Evolutionary conservation across 768 basidiomycete species (phyloP), one percentile per base, ranked within the genome.

Genomic region (Boletus vinaceobasis): DNA sequence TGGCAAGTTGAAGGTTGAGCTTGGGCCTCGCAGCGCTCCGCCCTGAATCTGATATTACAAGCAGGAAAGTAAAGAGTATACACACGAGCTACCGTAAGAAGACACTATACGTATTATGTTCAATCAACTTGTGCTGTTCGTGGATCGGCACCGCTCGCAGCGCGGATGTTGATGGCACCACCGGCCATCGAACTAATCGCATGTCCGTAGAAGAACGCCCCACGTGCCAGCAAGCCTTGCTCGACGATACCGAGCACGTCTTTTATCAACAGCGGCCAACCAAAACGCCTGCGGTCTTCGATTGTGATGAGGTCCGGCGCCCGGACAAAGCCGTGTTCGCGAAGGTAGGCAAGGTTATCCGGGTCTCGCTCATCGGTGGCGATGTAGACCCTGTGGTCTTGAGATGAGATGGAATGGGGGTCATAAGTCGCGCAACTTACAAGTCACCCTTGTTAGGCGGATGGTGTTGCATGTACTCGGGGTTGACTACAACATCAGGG

Each of bases 231-330:
- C 50, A 79, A 58, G 19, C 70, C 70, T 63, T 79, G 78, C 58
- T 78, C 77, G 33, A 78, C 69, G 19, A 79, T 57, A 8, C 72
- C 75, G 15, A 74, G 66, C 10, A 79, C 70, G 50, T 78, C 78
- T 52, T 75, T 75, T 54, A 78, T 43, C 52, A 79, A 53, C 45
- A 78, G 40, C 9, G 71, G 67, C 78, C 78, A 79, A 5, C 76
- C 77, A 44, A 75, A 74, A 10, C 54, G 65, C 43, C 73, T 67
- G 11, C 73, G 70, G 52, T 79, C 77, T 44, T 76, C 74, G 5
- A 72, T 60, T 1, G 76, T 76, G 51, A 79, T 63, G 35, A 79
- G 66, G 54, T 79, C 78, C 15, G 63, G 17, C 43, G 78, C 66
- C 31, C 76, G 63, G 33, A 79, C 48, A 1, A 69, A 77, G 7